Base-by-base conservation (phyloP, 1,139 yeast species). In the Lizanozyma gosingica region DNA sequence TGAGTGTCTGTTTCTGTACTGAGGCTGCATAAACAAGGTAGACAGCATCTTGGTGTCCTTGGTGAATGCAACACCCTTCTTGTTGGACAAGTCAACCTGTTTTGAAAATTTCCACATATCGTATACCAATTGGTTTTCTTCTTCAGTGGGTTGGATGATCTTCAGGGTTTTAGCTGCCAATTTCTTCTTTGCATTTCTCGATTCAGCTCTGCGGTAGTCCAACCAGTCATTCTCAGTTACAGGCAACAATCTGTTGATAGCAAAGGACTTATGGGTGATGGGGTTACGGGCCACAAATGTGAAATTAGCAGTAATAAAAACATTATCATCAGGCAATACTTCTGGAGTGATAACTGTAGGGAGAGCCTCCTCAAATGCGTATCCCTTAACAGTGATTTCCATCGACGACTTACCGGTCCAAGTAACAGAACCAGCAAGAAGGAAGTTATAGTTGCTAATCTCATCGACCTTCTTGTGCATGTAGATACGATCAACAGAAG, bases 231-330 rank as follows among this genome's bases (percentile, higher is more conserved):
- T 61, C 51, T 83, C 88, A 36, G 78, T 73, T 15, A 78, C 68
- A 16, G 96, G 96, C 36, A 84, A 71, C 40, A 88, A 66, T 48
- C 80, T 73, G 65, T 88, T 88, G 49, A 88, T 82, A 9, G 95
- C 86, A 65, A 86, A 84, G 1, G 95, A 80, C 56, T 76, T 82
- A 59, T 85, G 94, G 17, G 96, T 87, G 40, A 77, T 76, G 11
- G 97, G 97, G 58, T 90, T 85, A 58, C 97, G 76, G 15, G 97
- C 97, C 34, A 88, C 97, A 64, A 90, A 88, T 0, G 97, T 90
- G 68, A 90, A 90, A 55, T 85, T 85, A 14, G 97, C 96, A 32
- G 88, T 79, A 51, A 88, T 64, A 59, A 88, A 83, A 27, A 70
- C 65, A 41, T 67, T 65, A n/a, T 63, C 67, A 14, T 54, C 56